Evolutionary conservation across 176 grass and related monocot species (phyloP).

Genomic region (Areca catechu): DNA sequence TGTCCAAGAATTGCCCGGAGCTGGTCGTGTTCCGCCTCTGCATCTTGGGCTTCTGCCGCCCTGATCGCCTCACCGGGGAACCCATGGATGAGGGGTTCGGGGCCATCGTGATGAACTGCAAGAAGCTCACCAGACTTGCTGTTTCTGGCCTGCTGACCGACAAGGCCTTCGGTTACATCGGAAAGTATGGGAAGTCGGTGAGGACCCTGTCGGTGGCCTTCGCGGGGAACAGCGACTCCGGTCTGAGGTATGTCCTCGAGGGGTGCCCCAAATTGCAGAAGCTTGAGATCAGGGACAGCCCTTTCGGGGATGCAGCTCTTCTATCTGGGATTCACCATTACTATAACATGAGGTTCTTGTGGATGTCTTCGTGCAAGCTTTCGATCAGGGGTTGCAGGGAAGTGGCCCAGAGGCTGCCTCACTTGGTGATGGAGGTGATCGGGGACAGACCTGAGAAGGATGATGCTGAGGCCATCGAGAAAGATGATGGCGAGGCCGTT

Average conservation of each 20-base stretch:
- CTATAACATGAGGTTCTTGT: slow-evolving; percentile 88
- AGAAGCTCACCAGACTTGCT: slow-evolving; percentile 81
- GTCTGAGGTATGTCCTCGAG: slow-evolving; percentile 56
- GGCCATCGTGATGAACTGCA: slow-evolving; percentile 81
- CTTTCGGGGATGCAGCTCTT: slow-evolving; percentile 67
- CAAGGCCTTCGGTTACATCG: slow-evolving; percentile 74
- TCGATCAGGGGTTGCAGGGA: slow-evolving; percentile 62
- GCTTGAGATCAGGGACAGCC: slow-evolving; percentile 93
- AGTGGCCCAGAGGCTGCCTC: slow-evolving; percentile 54
- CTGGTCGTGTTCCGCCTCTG: slow-evolving; percentile 79
- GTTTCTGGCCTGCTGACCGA: slow-evolving; percentile 78
- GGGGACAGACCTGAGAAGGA: slow-evolving; percentile 22
- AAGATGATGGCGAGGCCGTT: slow-evolving; percentile 22
- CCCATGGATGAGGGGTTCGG: slow-evolving; percentile 93
- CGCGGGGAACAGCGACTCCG: slow-evolving; percentile 59
- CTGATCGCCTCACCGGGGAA: slow-evolving; percentile 44
- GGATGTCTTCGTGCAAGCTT: slow-evolving; percentile 83
- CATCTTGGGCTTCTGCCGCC: slow-evolving; percentile 76
- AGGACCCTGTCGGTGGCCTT: slow-evolving; percentile 88
- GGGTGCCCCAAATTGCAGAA: slow-evolving; percentile 87
- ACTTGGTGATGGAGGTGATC: slow-evolving; percentile 80
- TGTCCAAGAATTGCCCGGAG: slow-evolving; percentile 73
- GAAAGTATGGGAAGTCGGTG: slow-evolving; percentile 59
- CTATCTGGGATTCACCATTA: slow-evolving; percentile 73
- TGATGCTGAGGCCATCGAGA: slow-evolving; percentile 35